These are phyloP conservation scores for Calycina marina DNA, from an alignment of 2,329 filamentous ascomycete genomes.

Conservation along the genomic window DNA sequence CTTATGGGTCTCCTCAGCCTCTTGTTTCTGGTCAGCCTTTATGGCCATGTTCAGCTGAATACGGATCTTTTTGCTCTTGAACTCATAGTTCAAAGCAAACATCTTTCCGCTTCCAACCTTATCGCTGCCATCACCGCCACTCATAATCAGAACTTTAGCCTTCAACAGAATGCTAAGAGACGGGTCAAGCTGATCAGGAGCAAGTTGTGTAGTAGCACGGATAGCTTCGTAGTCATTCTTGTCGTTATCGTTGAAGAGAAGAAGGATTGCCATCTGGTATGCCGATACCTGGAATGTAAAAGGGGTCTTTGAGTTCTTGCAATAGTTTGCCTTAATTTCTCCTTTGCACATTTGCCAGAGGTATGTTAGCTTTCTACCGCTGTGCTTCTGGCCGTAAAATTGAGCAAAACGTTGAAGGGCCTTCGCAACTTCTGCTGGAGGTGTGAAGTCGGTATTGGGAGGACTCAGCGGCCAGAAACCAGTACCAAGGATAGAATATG, in stretches of 20 bases:
- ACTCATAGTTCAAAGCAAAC: conserved; percentile 81
- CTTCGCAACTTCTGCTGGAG: conserved; percentile 69
- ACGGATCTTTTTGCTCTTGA: conserved; percentile 97
- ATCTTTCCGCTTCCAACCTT: conserved; percentile 66
- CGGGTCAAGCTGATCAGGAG: conserved; percentile 71
- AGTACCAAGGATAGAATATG: conserved; percentile 86
- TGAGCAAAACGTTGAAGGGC: conserved; percentile 80
- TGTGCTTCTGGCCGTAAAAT: conserved; percentile 95
- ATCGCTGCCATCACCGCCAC: conserved; percentile 49
- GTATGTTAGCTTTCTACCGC: conserved; percentile 92
- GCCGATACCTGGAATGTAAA: conserved; percentile 96
- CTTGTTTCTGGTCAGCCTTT: conserved; percentile 91
- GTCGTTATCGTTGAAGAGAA: conserved; percentile 89
- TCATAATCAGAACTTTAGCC: conserved; percentile 72
- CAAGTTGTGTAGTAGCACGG: conserved; percentile 62
- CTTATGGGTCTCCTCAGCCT: conserved; percentile 96
- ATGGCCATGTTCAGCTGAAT: conserved; percentile 92
- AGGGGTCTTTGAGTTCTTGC: conserved; percentile 75
- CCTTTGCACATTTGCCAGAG: conserved; percentile 97
- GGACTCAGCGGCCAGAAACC: conserved; percentile 92
- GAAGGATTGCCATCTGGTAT: conserved; percentile 91
- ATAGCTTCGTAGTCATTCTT: conserved; percentile 81
- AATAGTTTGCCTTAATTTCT: conserved; percentile 87
- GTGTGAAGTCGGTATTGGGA: conserved; percentile 76
- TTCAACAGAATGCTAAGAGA: conserved; percentile 79